phyloP scores from a whole-genome alignment of 495 filamentous ascomycete genomes.

The Neurospora sp. region DNA sequence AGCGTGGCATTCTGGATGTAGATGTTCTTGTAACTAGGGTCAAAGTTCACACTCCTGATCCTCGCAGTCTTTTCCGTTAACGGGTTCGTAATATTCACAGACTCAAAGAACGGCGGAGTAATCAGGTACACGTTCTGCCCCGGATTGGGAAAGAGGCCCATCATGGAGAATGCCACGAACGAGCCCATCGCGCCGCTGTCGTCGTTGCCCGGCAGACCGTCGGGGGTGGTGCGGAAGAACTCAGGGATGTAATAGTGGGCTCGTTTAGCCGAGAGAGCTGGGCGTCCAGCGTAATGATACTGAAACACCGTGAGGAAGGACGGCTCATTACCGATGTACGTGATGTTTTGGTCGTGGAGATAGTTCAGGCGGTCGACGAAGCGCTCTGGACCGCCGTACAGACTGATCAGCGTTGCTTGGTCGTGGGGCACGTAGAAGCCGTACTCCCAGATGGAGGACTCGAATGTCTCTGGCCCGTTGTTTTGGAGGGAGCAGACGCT shows the following conservation, averaged over 20 bases:
- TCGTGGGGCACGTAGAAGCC: slow-evolving; percentile 59
- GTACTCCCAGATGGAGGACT: slow-evolving; percentile 63
- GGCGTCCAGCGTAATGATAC: slow-evolving; percentile 62
- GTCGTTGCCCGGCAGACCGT: slow-evolving; percentile 62
- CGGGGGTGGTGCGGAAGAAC: slow-evolving; percentile 48
- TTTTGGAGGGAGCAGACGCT: slow-evolving; percentile 53
- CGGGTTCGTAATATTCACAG: slow-evolving; percentile 51
- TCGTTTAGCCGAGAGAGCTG: slow-evolving; percentile 50
- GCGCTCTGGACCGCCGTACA: slow-evolving; percentile 48
- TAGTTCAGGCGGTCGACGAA: slow-evolving; percentile 55
- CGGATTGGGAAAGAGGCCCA: slow-evolving; percentile 65
- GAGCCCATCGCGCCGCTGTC: slow-evolving; percentile 65
- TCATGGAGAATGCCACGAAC: slow-evolving; percentile 59
- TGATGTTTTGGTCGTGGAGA: slow-evolving; percentile 53
- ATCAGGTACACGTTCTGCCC: slow-evolving; percentile 71
- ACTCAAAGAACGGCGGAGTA: slow-evolving; percentile 54
- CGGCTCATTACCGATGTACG: slow-evolving; percentile 66
- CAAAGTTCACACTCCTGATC: slow-evolving; percentile 52
- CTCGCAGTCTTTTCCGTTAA: slow-evolving; percentile 50
- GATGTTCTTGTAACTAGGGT: slow-evolving; percentile 48
- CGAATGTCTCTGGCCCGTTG: slow-evolving; percentile 57
- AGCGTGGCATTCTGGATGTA: slow-evolving; percentile 66
- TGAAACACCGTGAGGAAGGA: slow-evolving; percentile 60
- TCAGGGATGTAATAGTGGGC: slow-evolving; percentile 58
- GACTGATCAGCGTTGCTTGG: slow-evolving; percentile 49